These are phyloP conservation scores for Pythium coloratum DNA, from an alignment of 352 stramenopile species.

Conservation along the genomic window DNA sequence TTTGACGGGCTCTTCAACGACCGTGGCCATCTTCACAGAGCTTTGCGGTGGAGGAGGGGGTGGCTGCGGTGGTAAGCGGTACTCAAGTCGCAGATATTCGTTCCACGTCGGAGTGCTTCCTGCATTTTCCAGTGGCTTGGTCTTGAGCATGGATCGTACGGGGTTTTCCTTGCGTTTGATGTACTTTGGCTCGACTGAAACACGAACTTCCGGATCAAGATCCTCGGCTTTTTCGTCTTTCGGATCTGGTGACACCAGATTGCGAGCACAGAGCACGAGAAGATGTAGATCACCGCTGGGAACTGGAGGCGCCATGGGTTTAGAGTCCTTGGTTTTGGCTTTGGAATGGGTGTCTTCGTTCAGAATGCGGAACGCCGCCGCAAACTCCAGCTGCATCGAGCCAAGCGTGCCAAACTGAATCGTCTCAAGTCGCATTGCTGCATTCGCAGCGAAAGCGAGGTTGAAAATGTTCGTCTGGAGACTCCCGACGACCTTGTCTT, in stretches of 20 bases:
- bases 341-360: slow-evolving; percentile 6
- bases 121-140: slow-evolving; percentile 44
- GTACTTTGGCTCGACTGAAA: slow-evolving; percentile 50
- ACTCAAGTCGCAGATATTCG: slow-evolving; percentile 54
- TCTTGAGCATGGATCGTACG: slow-evolving; percentile 51
- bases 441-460: slow-evolving; percentile 12
- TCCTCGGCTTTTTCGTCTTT: slow-evolving; percentile 33
- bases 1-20: slow-evolving; percentile 1
- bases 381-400: slow-evolving; percentile 33
- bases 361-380: slow-evolving; percentile 21
- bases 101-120: slow-evolving; percentile 43
- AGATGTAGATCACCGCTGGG: slow-evolving; percentile 46
- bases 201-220: slow-evolving; percentile 50
- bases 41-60: slow-evolving; percentile 2
- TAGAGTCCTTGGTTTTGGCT: slow-evolving; percentile 2
- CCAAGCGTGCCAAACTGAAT: slow-evolving; percentile 31
- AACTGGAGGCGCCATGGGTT: slow-evolving; percentile 16
- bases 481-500: slow-evolving; percentile 29
- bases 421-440: slow-evolving; percentile 1
- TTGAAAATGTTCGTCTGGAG: slow-evolving; percentile 31
- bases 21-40: neutral
- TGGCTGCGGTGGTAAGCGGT: slow-evolving; percentile 27
- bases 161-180: slow-evolving; percentile 53
- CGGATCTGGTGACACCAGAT: slow-evolving; percentile 35
- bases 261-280: slow-evolving; percentile 37